Percentiles rank a stretch among this genome's conserved stretches.
phyloP scores from a whole-genome alignment of 2,329 filamentous ascomycete genomes.

The Onygena corvina region DNA sequence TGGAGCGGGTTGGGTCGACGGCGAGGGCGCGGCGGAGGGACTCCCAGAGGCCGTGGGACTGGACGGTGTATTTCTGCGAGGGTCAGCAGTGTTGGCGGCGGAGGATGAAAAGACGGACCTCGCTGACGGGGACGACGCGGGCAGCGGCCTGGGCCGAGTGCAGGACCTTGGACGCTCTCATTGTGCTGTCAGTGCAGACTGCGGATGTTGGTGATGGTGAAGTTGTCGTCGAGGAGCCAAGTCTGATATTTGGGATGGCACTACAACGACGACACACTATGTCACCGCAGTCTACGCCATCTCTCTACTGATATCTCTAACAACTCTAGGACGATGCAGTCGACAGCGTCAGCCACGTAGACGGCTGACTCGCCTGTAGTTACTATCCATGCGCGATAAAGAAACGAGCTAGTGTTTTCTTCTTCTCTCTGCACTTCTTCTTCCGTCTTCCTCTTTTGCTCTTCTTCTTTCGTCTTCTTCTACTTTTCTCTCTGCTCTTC shows the following conservation, averaged over 20 bases:
- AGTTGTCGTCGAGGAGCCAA: too few species aligned
- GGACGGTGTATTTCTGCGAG: conserved; percentile 82
- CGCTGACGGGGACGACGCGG: conserved; percentile 27
- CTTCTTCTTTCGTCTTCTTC: conserved; percentile 12
- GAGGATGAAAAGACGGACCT: conserved; percentile 21
- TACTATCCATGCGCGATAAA: too few species aligned
- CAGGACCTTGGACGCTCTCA: conserved; percentile 21
- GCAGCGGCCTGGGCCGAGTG: conserved; percentile 31
- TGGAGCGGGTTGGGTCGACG: conserved; percentile 78
- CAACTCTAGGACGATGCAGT: too few species aligned
- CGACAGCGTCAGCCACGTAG: too few species aligned
- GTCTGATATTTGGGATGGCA: too few species aligned
- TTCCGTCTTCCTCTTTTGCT: neutral
- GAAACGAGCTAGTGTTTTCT: conserved; percentile 6
- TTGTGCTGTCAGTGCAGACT: conserved; percentile 7
- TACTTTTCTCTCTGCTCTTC: conserved; percentile 4
- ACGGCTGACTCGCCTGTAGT: too few species aligned
- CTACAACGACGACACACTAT: too few species aligned
- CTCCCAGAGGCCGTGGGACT: conserved; percentile 83
- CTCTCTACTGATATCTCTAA: too few species aligned
- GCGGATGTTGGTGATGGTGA: too few species aligned
- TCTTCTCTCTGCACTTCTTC: too few species aligned
- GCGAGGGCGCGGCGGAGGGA: conserved; percentile 63
- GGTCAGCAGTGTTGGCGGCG: neutral
- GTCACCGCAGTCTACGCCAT: too few species aligned